phyloP scores from a whole-genome alignment of 1,139 yeast genomes.

The Chernovozyma sophiae-reginae region DNA sequence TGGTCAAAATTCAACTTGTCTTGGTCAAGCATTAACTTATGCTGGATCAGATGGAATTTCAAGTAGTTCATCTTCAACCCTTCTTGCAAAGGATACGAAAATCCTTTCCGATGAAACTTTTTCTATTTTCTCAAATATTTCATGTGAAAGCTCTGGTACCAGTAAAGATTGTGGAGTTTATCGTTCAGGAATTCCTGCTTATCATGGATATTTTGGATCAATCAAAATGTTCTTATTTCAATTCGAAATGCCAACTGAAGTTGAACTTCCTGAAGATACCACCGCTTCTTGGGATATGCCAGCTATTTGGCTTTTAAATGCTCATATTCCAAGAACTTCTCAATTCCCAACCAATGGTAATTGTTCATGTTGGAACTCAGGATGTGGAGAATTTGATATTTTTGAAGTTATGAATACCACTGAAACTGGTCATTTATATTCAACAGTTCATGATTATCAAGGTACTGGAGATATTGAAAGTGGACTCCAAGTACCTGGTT shows the following conservation, averaged over 20 bases:
- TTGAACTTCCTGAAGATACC: conserved; percentile 27
- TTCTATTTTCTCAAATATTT: conserved; percentile 65
- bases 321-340: conserved; percentile 88
- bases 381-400: conserved; percentile 94
- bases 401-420: conserved; percentile 62
- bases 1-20: conserved; percentile 71
- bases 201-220: conserved; percentile 81
- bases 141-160: conserved; percentile 51
- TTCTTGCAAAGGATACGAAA: conserved; percentile 55
- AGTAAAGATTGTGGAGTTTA: conserved; percentile 78
- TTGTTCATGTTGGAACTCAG: conserved; percentile 93
- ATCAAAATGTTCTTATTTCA: conserved; percentile 85
- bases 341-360: conserved; percentile 68
- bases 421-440: conserved; percentile 50
- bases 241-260: conserved; percentile 83
- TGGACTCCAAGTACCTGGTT: conserved; percentile 59
- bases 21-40: conserved; percentile 85
- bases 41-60: conserved; percentile 70
- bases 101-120: conserved; percentile 71
- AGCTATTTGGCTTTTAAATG: conserved; percentile 92
- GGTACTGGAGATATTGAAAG: conserved; percentile 57
- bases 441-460: conserved; percentile 72
- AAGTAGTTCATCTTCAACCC: conserved; percentile 58
- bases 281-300: conserved; percentile 80
- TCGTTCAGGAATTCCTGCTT: conserved; percentile 83